phyloP scores from a whole-genome alignment of 1,139 yeast genomes.

The Geotrichum reessii region DNA sequence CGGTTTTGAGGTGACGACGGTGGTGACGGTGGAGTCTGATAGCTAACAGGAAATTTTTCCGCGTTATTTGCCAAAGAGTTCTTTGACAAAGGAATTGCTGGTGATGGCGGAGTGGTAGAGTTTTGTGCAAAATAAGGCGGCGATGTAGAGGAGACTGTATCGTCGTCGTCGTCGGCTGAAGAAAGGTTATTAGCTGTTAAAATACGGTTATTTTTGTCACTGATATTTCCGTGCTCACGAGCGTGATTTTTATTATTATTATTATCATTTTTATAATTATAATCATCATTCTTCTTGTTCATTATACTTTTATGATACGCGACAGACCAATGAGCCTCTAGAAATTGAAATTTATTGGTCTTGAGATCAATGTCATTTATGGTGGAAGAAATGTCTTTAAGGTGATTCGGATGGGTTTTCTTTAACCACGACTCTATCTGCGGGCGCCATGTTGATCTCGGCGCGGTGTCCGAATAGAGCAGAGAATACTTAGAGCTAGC shows the following conservation, averaged over 20 bases:
- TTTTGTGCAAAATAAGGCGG: neutral
- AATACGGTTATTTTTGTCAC: neutral
- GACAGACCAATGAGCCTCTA: neutral
- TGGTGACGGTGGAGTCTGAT: constrained; percentile 12
- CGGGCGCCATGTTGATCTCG: constrained; percentile 37
- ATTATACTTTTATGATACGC: neutral
- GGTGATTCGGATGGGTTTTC: constrained; percentile 19
- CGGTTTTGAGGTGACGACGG: constrained; percentile 17
- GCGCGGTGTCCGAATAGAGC: constrained; percentile 40
- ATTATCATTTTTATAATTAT: neutral
- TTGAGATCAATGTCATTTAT: neutral
- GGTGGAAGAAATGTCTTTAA: constrained; percentile 7
- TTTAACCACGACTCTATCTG: constrained; percentile 38
- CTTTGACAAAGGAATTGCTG: neutral
- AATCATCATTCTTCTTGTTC: neutral
- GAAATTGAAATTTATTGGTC: neutral
- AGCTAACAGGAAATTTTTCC: neutral
- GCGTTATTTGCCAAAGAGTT: neutral
- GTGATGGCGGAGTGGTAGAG: neutral
- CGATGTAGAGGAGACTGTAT: neutral
- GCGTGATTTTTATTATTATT: neutral
- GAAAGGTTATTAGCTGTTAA: neutral
- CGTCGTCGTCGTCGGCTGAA: neutral
- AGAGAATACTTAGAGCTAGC: constrained; percentile 22
- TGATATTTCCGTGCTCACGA: neutral